A percentile compares a stretch with the other conserved stretches of the same genome.
Conservation (phyloP, 306 rosid species). For the Trifolium dubium region DNA sequence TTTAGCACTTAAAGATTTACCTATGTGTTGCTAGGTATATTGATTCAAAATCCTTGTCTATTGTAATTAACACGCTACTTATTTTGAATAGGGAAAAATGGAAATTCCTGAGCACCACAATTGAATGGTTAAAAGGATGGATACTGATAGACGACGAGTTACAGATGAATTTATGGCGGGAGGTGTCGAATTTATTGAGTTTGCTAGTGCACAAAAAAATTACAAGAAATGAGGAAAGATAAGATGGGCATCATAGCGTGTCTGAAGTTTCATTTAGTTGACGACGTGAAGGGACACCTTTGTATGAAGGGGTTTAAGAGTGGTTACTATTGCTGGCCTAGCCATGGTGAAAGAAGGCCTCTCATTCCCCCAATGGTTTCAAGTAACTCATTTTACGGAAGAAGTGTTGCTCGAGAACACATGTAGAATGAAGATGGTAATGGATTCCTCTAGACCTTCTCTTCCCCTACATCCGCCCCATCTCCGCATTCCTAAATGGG, state of each 20-base stretch:
- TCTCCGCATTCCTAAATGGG: neutral
- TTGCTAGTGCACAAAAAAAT: neutral
- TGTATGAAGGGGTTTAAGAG: slow-evolving; percentile 1
- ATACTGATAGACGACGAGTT: neutral
- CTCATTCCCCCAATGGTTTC: neutral
- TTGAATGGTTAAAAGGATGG: neutral
- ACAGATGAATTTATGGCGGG: neutral
- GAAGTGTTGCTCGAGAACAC: neutral
- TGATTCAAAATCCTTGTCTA: neutral
- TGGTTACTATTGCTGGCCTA: neutral
- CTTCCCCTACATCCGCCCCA: neutral
- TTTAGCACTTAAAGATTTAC: neutral
- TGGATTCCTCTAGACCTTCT: neutral
- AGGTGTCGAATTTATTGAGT: neutral
- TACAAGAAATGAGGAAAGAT: neutral
- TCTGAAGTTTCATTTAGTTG: too few relatives aligned
- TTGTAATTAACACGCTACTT: neutral
- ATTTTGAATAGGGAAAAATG: neutral
- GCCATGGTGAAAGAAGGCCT: neutral
- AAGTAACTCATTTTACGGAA: neutral
- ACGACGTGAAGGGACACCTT: neutral
- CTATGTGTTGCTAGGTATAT: neutral
- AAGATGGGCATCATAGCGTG: neutral
- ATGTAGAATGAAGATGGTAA: neutral
- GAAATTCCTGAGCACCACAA: neutral